phyloP scores from a whole-genome alignment of 2,329 filamentous ascomycete genomes.

The Colletotrichum filicis region DNA sequence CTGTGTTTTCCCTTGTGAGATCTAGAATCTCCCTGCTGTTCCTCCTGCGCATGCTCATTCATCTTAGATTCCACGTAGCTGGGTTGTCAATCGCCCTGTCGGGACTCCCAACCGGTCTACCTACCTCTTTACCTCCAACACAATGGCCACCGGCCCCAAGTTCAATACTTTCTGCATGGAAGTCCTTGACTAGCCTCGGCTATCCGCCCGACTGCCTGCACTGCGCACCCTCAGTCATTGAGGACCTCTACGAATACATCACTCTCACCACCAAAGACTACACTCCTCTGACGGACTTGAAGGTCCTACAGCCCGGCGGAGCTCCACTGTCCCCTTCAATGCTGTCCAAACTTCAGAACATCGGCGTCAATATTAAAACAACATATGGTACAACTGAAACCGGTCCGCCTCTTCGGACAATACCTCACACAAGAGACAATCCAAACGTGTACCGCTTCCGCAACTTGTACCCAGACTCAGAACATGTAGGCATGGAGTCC shows the following conservation, averaged over 20 bases:
- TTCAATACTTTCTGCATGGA: conserved; percentile 22
- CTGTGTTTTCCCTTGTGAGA: conserved; percentile 24
- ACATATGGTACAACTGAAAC: conserved; percentile 26
- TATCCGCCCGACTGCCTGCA: conserved; percentile 21
- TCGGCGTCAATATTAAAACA: conserved; percentile 28
- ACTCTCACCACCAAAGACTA: conserved; percentile 19
- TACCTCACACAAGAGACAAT: conserved; percentile 26
- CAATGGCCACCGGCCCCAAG: conserved; percentile 30
- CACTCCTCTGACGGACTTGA: background rate
- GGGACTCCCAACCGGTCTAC: conserved; percentile 16
- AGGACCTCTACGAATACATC: conserved; percentile 26
- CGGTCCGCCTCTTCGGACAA: conserved; percentile 12
- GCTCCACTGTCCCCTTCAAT: background rate
- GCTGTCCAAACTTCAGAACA: background rate
- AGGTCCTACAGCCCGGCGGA: conserved; percentile 21
- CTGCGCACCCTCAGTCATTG: conserved; percentile 24
- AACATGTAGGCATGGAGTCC: conserved; percentile 8
- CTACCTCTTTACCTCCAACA: conserved; percentile 7
- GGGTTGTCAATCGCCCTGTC: conserved; percentile 5
- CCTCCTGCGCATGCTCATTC: background rate
- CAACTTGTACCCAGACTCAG: conserved; percentile 21
- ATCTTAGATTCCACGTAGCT: conserved; percentile 16
- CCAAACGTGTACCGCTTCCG: conserved; percentile 27
- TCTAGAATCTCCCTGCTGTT: rapidly evolving
- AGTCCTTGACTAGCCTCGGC: background rate